Conservation (phyloP, 2,329 filamentous ascomycete species). For the Diaporthe sp. region DNA sequence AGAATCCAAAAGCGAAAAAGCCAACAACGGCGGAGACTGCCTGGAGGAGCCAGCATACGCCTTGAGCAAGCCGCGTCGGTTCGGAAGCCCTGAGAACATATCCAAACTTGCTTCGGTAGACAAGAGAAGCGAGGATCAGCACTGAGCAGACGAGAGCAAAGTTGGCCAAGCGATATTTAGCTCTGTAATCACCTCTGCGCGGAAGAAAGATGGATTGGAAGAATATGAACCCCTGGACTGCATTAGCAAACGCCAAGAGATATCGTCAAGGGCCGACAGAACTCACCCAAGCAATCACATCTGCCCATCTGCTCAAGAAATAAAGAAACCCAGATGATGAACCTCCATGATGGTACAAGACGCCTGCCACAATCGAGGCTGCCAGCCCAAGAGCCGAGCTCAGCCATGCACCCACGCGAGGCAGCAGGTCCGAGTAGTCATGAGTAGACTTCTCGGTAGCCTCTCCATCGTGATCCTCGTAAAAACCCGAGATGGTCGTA, state of each 20-base stretch:
- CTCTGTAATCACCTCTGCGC: conserved; percentile 46
- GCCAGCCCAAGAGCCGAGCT: conserved; percentile 47
- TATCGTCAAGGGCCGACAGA: neutral
- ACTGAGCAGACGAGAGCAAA: conserved; percentile 47
- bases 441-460: conserved; percentile 52
- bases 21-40: conserved; percentile 44
- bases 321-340: neutral
- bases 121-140: conserved; percentile 45
- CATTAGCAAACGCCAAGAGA: conserved; percentile 14
- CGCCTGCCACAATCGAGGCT: conserved; percentile 45
- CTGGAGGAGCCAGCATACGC: conserved; percentile 49
- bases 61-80: conserved; percentile 37
- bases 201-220: conserved; percentile 50
- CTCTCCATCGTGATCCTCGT: conserved; percentile 50
- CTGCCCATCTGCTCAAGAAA: conserved; percentile 42
- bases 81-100: conserved; percentile 43
- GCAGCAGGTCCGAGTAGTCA: conserved; percentile 48
- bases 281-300: conserved; percentile 46
- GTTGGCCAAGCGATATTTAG: conserved; percentile 47
- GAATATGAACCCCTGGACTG: conserved; percentile 45
- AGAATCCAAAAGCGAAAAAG: conserved; percentile 48
- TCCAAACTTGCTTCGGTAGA: conserved; percentile 48
- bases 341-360: conserved; percentile 39
- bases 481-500: conserved; percentile 46
- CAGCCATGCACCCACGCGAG: conserved; percentile 47